phyloP scores from a whole-genome alignment of 805 yeast genomes.

The Candida hispaniensis region DNA sequence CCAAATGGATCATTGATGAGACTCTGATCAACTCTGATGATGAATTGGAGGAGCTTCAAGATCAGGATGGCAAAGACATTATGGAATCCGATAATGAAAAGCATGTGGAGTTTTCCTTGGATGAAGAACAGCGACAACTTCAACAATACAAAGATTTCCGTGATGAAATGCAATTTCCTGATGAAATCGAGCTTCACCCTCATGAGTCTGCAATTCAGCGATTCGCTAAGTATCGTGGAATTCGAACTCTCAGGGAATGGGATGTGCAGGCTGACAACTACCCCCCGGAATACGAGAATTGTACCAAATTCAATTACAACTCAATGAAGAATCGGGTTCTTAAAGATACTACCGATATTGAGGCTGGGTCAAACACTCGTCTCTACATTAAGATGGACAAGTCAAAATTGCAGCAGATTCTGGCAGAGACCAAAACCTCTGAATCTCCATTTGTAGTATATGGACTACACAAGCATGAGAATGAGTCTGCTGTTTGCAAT shows the following conservation, averaged over 20 bases:
- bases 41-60: constrained; percentile 28
- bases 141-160: constrained; percentile 50
- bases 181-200: constrained; percentile 82
- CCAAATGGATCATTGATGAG: constrained; percentile 53
- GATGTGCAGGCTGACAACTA: constrained; percentile 74
- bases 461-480: constrained; percentile 75
- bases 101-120: constrained; percentile 63
- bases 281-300: constrained; percentile 69
- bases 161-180: constrained; percentile 90
- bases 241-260: constrained; percentile 80
- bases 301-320: constrained; percentile 65
- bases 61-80: constrained; percentile 25
- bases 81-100: constrained; percentile 37
- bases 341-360: constrained; percentile 48
- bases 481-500: constrained; percentile 72
- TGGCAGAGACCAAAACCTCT: constrained; percentile 43
- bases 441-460: constrained; percentile 51
- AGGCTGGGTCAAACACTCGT: constrained; percentile 55
- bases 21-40: constrained; percentile 35
- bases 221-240: constrained; percentile 71
- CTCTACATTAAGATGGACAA: constrained; percentile 40
- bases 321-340: constrained; percentile 59
- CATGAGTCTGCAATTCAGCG: constrained; percentile 63
- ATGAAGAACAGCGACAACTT: constrained; percentile 75
- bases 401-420: constrained; percentile 32